A percentile compares a stretch with the other conserved stretches of the same genome.
Conservation (phyloP, 2,329 filamentous ascomycete genomes). For the Penicillium corylophilum region DNA sequence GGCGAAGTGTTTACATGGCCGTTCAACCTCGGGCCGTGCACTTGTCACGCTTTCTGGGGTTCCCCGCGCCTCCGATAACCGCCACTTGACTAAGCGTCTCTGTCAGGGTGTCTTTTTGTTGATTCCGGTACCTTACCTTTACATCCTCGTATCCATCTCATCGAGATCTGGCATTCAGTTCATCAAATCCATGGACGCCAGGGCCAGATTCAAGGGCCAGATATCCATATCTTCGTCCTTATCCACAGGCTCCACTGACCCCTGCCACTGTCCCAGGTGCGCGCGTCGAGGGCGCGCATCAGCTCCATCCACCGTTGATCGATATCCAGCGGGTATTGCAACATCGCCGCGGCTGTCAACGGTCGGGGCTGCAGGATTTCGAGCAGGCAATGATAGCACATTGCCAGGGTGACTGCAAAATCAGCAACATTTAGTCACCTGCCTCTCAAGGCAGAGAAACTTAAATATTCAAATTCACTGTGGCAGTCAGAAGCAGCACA, state of each 20-base stretch:
- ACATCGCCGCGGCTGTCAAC: not conserved
- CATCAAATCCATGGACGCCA: not conserved
- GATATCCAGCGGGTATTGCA: too few relatives aligned
- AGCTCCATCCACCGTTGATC: not conserved
- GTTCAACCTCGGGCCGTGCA: constrained; percentile 12
- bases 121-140: not conserved
- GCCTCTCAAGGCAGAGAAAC: not conserved
- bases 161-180: not conserved
- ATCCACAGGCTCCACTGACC: not conserved
- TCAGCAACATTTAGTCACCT: not conserved
- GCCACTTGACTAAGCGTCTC: constrained; percentile 9
- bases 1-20: not conserved
- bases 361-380: not conserved
- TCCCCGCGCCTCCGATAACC: constrained; percentile 12
- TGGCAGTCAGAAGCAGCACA: not conserved
- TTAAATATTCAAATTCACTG: not conserved
- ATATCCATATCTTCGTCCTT: not conserved
- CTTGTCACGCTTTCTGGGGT: constrained; percentile 3
- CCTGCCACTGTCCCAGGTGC: not conserved
- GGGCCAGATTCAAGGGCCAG: not conserved
- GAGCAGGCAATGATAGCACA: not conserved
- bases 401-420: not conserved
- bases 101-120: not conserved
- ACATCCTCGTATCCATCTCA: not conserved
- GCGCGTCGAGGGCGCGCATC: not conserved